Evolutionary conservation across 208 protist species (phyloP).

Genomic region (Trypanosoma congolense): DNA sequence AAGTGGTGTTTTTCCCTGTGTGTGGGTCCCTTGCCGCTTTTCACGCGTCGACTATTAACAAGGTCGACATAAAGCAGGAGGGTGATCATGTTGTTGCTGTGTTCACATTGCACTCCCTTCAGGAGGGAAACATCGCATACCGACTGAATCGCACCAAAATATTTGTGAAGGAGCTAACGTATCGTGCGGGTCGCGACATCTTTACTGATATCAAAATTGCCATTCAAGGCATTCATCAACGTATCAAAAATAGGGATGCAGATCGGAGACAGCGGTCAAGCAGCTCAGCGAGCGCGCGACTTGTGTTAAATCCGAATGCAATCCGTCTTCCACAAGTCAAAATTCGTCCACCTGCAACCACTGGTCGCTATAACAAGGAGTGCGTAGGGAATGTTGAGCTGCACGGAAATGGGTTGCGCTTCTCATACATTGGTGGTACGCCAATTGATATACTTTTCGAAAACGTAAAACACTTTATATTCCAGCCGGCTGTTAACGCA

Average conservation of each 20-base stretch:
- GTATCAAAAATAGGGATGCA: constrained; percentile 74
- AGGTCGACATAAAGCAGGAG: constrained; percentile 83
- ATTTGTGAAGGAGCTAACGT: constrained; percentile 89
- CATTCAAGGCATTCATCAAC: constrained; percentile 63
- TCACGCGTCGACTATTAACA: constrained; percentile 95
- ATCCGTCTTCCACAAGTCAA: constrained; percentile 84
- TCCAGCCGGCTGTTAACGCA: constrained; percentile 91
- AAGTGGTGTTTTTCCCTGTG: constrained; percentile 93
- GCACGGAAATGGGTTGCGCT: constrained; percentile 96
- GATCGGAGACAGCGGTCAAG: constrained; percentile 41
- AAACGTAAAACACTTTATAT: constrained; percentile 97
- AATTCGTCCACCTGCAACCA: constrained; percentile 81
- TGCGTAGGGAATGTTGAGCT: constrained; percentile 88
- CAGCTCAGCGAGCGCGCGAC: constrained; percentile 36
- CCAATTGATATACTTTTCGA: constrained; percentile 92
- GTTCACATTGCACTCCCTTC: constrained; percentile 86
- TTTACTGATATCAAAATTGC: constrained; percentile 54
- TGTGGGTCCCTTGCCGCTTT: constrained; percentile 90
- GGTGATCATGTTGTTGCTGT: constrained; percentile 66
- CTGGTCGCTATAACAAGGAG: constrained; percentile 73
- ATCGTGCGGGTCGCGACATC: constrained; percentile 46
- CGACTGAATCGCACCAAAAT: constrained; percentile 76
- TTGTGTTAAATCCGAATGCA: constrained; percentile 32
- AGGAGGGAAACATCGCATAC: constrained; percentile 78
- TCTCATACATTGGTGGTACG: constrained; percentile 68